Base-by-base conservation (phyloP, 2,329 filamentous ascomycete species). In the Colletotrichum truncatum region DNA sequence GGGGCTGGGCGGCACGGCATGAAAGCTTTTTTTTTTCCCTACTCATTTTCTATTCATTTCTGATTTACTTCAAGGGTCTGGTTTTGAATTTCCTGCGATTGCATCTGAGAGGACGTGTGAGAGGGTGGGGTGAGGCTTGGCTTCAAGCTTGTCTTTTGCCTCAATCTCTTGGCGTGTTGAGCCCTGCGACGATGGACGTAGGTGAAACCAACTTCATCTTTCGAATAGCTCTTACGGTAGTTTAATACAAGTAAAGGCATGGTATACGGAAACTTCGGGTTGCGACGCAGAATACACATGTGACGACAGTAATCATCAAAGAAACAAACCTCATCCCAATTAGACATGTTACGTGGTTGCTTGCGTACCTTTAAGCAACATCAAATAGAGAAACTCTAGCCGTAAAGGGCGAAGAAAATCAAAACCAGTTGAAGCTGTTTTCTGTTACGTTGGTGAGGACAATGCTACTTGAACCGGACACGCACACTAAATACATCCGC, bases 1-100 rank as follows among this genome's bases (percentile, higher is more conserved):
- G 57, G 58, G 43, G 18, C 58, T 55, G 57, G 63, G 49, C 32
- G 43, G 63, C 63, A 66, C 56, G 57, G 51, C 34, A 23, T 56
- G 63, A 63, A 63, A 52, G 51, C 43, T 56, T 63, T 51, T 51
- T 7, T 61, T 48, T 18, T 52, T 46, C 48, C 28, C 30, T 46
- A 26, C 36, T 26, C 34, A 11, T 45, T 30, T 55, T 45, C 28
- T 38, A 11, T 55, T 38, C 26, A 23, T 39, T 6, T n/a, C 16
- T 49, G 9, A 3, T 43, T 57, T 38, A 7, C 16, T 11, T 45
- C 30, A 32, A 34, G 36, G 16, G 49, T 26, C 18, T 32, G 56
- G 21, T 28, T 49, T 34, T 52, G 41, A 41, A 46, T 16, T 45
- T 18, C 14, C 16, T 51, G 36, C 34, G 16, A 26, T 38, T 34